Evolutionary conservation across 192 early-diverging fungal species (phyloP), one percentile per base, ranked within the genome.

Genomic region (Coemansia sp.): DNA sequence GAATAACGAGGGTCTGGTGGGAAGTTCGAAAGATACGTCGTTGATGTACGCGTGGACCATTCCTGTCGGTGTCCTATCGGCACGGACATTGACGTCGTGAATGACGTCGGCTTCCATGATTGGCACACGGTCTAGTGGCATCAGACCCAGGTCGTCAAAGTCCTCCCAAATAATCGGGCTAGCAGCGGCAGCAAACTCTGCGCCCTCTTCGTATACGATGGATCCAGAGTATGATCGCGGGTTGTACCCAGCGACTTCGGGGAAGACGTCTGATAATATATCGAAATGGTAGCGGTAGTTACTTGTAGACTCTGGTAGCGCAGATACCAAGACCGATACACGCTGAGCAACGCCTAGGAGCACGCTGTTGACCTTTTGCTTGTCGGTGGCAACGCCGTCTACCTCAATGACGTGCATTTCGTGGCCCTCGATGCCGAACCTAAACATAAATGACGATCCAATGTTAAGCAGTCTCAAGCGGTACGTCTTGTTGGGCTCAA

Each of bases 391-490:
- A 21, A 87, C 84, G 44, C 93, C 93, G 57, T 94, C 93, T 31
- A 85, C 85, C 80, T 94, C 93, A 66, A 96, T 91, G 19, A 96
- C 80, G 61, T 85, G 65, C 81, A 96, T 82, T 17, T 86, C 81
- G 83, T 94, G 94, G 53, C 87, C 89, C 67, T 90, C 90, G 65
- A 96, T 89, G 57, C 80, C 79, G 55, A 96, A 86, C 62, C 85
- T 77, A 76, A 89, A 94, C 75, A 87, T 89, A 37, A 80, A 71
- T 41, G 91, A 80, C 9, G 89, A 87, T 6, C 85, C 86, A 70
- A 90, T 92, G 72, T 89, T 90, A 60, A 96, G 85, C 63, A 96
- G 42, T 5, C 94, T 89, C 61, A 96, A 69, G 64, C 92, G 89
- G 77, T 94, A 94, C 15, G 86, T 91, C 78, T 90, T 91, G 59